phyloP scores from a whole-genome alignment of 2,329 filamentous ascomycete genomes.

The Daldinia sp. region DNA sequence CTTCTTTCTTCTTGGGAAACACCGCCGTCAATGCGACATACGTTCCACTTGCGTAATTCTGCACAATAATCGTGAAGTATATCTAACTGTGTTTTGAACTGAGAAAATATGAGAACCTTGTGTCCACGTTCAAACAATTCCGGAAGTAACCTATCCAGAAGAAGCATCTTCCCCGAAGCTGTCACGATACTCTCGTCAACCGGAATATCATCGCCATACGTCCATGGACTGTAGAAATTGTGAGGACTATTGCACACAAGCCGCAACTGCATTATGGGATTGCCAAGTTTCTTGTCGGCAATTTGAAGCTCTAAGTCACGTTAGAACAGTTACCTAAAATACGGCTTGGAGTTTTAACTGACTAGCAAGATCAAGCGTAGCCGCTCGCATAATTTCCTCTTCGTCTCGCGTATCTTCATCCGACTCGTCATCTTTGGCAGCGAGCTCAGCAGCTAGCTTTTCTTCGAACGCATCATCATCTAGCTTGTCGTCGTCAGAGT shows the following conservation, averaged over 20 bases:
- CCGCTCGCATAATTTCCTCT: conserved; percentile 70
- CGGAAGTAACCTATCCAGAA: conserved; percentile 86
- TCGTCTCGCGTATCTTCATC: conserved; percentile 51
- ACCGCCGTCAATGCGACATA: conserved; percentile 90
- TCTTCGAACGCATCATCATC: conserved; percentile 87
- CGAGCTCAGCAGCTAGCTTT: conserved; percentile 72
- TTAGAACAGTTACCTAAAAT: conserved; percentile 47
- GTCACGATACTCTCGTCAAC: conserved; percentile 85
- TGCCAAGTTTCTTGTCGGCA: conserved; percentile 89
- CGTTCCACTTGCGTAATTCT: conserved; percentile 78
- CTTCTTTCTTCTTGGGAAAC: conserved; percentile 78
- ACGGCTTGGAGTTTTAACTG: conserved; percentile 46
- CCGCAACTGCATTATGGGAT: conserved; percentile 89
- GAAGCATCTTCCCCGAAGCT: conserved; percentile 92
- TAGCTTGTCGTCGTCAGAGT: conserved; percentile 68
- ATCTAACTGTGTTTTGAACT: conserved; percentile 94
- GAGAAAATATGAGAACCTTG: conserved; percentile 95
- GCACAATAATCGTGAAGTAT: conserved; percentile 87
- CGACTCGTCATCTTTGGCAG: conserved; percentile 51
- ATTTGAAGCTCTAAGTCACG: conserved; percentile 75
- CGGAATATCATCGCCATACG: conserved; percentile 62
- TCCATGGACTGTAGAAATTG: conserved; percentile 96
- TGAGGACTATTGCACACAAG: conserved; percentile 93
- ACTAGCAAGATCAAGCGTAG: conserved; percentile 80
- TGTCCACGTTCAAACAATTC: conserved; percentile 76